A percentile compares a stretch with the other conserved stretches of the same genome.
Evolutionary conservation across 2,329 filamentous ascomycete genomes (phyloP).

Genomic region (Aspergillus fijiensis): DNA sequence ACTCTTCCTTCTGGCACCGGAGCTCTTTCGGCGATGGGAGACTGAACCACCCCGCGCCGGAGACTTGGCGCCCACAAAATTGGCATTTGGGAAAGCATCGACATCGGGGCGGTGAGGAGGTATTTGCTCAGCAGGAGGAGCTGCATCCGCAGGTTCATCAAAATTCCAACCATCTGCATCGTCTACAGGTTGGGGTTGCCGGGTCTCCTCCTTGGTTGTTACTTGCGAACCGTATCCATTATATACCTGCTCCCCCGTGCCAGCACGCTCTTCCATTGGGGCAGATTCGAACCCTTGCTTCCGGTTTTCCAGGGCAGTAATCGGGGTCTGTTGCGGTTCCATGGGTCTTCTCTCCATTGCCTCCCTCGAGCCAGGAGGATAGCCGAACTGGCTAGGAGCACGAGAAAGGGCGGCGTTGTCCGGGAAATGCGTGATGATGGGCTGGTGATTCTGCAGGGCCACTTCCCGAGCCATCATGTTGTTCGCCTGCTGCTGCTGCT

Average conservation of each 20-base stretch:
- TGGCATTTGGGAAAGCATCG: slow-evolving; percentile 81
- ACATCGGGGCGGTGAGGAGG: slow-evolving; percentile 72
- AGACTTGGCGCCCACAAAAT: slow-evolving; percentile 74
- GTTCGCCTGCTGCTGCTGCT: slow-evolving; percentile 38
- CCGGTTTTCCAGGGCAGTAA: slow-evolving; percentile 55
- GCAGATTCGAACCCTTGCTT: slow-evolving; percentile 45
- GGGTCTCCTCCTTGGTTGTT: slow-evolving; percentile 43
- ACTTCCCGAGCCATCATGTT: slow-evolving; percentile 52
- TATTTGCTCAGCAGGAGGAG: slow-evolving; percentile 42
- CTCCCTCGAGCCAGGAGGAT: slow-evolving; percentile 41
- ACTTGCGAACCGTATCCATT: slow-evolving; percentile 59
- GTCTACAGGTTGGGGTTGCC: slow-evolving; percentile 47
- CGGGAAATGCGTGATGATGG: slow-evolving; percentile 51
- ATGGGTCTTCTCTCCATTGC: slow-evolving; percentile 42
- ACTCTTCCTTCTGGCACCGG: slow-evolving; percentile 66
- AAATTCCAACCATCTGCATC: slow-evolving; percentile 89
- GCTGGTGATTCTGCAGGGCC: slow-evolving; percentile 60
- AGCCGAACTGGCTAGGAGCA: slow-evolving; percentile 45
- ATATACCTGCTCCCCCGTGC: slow-evolving; percentile 59
- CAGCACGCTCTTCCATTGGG: slow-evolving; percentile 54
- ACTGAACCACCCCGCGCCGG: slow-evolving; percentile 65
- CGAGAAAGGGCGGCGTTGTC: slow-evolving; percentile 42
- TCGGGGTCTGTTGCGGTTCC: slow-evolving; percentile 48
- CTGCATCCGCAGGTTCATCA: slow-evolving; percentile 67
- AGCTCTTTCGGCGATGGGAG: slow-evolving; percentile 77